These are phyloP conservation scores for Rhizophora apiculata DNA, from an alignment of 345 rosid genomes.

Conservation along the genomic window DNA sequence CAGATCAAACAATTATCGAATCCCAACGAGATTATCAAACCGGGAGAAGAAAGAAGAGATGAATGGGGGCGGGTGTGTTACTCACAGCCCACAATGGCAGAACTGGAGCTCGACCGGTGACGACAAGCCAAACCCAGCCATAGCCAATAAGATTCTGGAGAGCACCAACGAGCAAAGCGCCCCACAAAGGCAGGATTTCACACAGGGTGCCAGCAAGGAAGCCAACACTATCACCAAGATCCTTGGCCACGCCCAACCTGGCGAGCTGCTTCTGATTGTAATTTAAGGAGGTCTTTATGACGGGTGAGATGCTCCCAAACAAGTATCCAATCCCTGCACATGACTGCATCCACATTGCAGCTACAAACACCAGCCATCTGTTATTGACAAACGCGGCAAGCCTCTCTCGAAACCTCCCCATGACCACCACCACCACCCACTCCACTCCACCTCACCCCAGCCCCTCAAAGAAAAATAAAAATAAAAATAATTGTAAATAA, in stretches of 20 bases:
- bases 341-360: conserved; percentile 96
- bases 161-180: conserved; percentile 82
- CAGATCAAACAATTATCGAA: background rate
- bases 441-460: too few relatives aligned
- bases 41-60: background rate
- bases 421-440: conserved; percentile 5
- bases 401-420: conserved; percentile 53
- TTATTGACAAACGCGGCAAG: conserved; percentile 52
- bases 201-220: conserved; percentile 79
- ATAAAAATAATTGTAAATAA: background rate
- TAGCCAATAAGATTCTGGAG: conserved; percentile 85
- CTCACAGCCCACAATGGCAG: conserved; percentile 96
- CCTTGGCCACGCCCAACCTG: conserved; percentile 87
- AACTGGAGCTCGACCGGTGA: conserved; percentile 66
- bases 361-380: conserved; percentile 91
- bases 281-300: conserved; percentile 74
- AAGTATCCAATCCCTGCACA: conserved; percentile 88
- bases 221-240: conserved; percentile 93
- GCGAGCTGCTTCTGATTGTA: conserved; percentile 85
- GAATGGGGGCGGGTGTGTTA: conserved; percentile 5
- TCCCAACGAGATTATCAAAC: background rate
- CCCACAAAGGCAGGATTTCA: conserved; percentile 93
- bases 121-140: conserved; percentile 95
- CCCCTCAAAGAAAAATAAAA: background rate
- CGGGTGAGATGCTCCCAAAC: conserved; percentile 95